Conservation (phyloP, 2,329 filamentous ascomycete genomes). For the Teratosphaeria gauchensis region DNA sequence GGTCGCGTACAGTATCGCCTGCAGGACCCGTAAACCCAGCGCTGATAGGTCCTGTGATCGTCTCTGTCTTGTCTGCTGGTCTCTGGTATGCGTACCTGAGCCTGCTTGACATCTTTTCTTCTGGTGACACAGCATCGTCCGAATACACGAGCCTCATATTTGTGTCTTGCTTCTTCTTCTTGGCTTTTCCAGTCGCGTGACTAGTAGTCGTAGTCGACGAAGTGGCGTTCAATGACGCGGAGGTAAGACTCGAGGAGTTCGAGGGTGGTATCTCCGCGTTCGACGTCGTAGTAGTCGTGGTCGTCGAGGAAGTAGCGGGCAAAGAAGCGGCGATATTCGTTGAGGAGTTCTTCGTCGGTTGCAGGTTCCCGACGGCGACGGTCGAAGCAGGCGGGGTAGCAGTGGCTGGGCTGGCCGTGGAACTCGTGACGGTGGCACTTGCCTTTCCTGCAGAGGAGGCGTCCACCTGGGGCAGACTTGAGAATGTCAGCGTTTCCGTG, state of each 20-base stretch:
- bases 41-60: conserved; percentile 4
- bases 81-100: conserved; percentile 62
- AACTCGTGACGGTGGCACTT: not conserved
- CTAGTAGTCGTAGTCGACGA: not conserved
- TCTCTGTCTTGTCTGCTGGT: conserved; percentile 2
- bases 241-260: not conserved
- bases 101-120: conserved; percentile 78
- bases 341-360: not conserved
- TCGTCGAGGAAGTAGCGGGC: not conserved
- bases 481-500: not conserved
- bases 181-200: not conserved
- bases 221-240: not conserved
- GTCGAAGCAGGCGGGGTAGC: not conserved
- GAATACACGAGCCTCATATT: conserved; percentile 64
- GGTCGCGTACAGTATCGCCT: not conserved
- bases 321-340: not conserved
- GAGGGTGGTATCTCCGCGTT: not conserved
- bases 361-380: not conserved
- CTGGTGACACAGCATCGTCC: conserved; percentile 69
- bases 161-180: not conserved
- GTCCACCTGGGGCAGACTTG: not conserved
- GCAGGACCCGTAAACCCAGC: conserved; percentile 6
- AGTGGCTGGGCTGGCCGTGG: not conserved
- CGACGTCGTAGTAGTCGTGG: not conserved
- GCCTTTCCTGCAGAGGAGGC: not conserved